Base-by-base conservation (phyloP, 225 moss, liverwort and hornwort genomes). In the Climacium dendroides region DNA sequence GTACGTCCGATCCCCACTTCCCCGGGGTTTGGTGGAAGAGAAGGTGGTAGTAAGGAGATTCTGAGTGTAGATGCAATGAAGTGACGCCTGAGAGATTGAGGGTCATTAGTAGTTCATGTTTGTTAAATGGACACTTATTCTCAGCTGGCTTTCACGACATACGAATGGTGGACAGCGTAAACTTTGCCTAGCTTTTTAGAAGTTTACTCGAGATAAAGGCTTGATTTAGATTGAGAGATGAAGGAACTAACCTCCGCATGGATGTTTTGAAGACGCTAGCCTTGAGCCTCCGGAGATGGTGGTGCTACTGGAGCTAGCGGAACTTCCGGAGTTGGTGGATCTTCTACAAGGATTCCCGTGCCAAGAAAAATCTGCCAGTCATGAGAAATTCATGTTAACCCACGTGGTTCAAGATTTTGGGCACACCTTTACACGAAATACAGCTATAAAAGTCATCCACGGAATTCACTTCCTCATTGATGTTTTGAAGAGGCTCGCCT, bases 271-370 rank as follows among this genome's bases (percentile, higher is more conserved):
- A 91, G 86, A 73, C 82, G 85, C 85, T 94, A 90, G 55, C 90
- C 93, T 90, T 91, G 93, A 64, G 91, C 89, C 86, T 95, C 95
- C 26, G 87, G n/a, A n/a, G n/a, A n/a, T n/a, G n/a, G n/a, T 90
- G 76, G n/a, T n/a, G n/a, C n/a, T n/a, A n/a, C n/a, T n/a, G n/a
- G n/a, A n/a, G n/a, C n/a, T n/a, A n/a, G n/a, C n/a, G n/a, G n/a
- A n/a, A n/a, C n/a, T n/a, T n/a, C n/a, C n/a, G n/a, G n/a, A n/a
- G n/a, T n/a, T n/a, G n/a, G 93, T 59, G 91, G 89, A 86, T 96
- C 95, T 23, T 88, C 92, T 15, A 92, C 81, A 29, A 92, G n/a
- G n/a, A n/a, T n/a, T n/a, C n/a, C n/a, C n/a, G n/a, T 89, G 59
- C 92, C 94, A 76, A 93, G 66, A 85, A 96, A 95, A 37, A 84